phyloP scores from a whole-genome alignment of 805 yeast species.

The Sugiyamaella valdiviana region DNA sequence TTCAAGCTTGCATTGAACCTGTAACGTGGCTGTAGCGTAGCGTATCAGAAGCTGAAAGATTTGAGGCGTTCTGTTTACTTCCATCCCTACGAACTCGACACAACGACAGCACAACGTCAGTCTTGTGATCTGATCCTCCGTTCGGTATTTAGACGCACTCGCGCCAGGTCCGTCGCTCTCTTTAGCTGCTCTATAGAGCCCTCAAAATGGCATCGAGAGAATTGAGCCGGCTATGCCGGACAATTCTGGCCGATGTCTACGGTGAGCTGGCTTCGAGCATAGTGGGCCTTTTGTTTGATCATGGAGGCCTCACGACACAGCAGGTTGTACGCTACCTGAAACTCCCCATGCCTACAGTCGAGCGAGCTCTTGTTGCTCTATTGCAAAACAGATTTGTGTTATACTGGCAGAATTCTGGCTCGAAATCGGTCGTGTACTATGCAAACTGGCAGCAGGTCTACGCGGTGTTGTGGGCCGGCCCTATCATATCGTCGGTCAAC shows the following conservation, averaged over 20 bases:
- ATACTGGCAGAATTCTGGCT: constrained; percentile 47
- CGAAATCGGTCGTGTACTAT: constrained; percentile 39
- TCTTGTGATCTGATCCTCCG: no score
- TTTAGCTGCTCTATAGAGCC: no score
- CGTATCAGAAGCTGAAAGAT: no score
- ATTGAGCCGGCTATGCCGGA: constrained; percentile 24
- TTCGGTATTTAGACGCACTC: no score
- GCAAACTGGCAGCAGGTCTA: constrained; percentile 60
- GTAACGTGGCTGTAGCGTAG: no score
- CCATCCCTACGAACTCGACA: no score
- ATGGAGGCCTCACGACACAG: constrained; percentile 56
- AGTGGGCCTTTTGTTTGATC: constrained; percentile 52
- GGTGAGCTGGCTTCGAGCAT: constrained; percentile 72
- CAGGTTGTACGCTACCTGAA: constrained; percentile 47
- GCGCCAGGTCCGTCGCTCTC: no score
- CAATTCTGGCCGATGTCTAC: constrained; percentile 33
- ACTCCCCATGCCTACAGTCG: constrained; percentile 47
- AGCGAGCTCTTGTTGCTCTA: constrained; percentile 64
- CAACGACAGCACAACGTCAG: no score
- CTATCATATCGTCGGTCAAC: constrained; percentile 46
- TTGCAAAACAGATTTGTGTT: constrained; percentile 73
- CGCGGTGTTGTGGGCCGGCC: constrained; percentile 68
- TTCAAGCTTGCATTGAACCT: no score
- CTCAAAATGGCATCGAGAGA: constrained; percentile 18
- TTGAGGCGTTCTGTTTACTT: no score